A percentile compares a stretch with the other conserved stretches of the same genome.
Conservation (phyloP, 2,329 filamentous ascomycete species). For the Rhinocladiella similis region DNA sequence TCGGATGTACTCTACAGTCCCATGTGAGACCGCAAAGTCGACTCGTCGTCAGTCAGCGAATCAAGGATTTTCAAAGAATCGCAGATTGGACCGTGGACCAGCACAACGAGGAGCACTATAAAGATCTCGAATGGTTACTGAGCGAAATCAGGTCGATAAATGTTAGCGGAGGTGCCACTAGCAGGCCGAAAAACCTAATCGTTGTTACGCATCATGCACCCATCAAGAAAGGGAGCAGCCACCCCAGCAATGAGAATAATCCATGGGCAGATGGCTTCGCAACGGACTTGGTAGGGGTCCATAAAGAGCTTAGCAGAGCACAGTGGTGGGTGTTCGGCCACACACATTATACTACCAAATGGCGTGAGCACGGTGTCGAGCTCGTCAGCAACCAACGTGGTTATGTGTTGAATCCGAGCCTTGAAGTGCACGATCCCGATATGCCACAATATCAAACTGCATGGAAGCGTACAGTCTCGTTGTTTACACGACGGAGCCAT, state of each 20-base stretch:
- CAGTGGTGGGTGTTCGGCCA: slow-evolving; percentile 49
- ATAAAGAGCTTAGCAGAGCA: slow-evolving; percentile 28
- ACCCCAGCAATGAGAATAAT: slow-evolving; percentile 49
- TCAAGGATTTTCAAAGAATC: slow-evolving; percentile 59
- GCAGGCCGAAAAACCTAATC: slow-evolving; percentile 38
- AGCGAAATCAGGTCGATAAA: slow-evolving; percentile 35
- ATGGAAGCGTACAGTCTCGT: not conserved
- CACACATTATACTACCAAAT: slow-evolving; percentile 47
- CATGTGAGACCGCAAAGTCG: slow-evolving; percentile 43
- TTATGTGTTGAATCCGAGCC: slow-evolving; percentile 32
- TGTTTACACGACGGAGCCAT: not conserved
- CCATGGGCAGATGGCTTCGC: slow-evolving; percentile 54
- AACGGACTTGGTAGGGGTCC: slow-evolving; percentile 47
- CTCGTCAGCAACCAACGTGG: slow-evolving; percentile 49
- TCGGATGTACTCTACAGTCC: slow-evolving; percentile 62
- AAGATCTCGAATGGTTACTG: slow-evolving; percentile 55
- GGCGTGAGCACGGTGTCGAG: slow-evolving; percentile 35
- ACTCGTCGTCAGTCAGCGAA: slow-evolving; percentile 43
- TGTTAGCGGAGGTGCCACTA: not conserved
- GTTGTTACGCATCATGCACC: slow-evolving; percentile 62
- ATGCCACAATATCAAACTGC: too few relatives aligned
- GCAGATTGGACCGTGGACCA: slow-evolving; percentile 49
- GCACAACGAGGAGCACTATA: slow-evolving; percentile 51
- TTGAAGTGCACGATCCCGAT: not conserved
- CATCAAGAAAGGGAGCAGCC: slow-evolving; percentile 49